Percentiles rank a stretch among this genome's conserved stretches.
Conservation (phyloP, 1,284 basidiomycete species). For the Termitomyces sp. region DNA sequence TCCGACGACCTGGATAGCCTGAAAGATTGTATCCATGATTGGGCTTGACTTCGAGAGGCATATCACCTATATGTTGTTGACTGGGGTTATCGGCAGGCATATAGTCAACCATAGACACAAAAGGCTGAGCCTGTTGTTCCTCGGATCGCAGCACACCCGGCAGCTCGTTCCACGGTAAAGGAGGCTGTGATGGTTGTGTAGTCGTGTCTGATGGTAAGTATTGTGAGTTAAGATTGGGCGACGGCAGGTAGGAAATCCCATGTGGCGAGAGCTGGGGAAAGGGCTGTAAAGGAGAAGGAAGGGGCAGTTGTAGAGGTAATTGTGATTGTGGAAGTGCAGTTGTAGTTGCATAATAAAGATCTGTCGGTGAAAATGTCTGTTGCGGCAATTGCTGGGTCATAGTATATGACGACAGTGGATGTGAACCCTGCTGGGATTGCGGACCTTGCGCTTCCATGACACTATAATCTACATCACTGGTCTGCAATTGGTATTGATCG, state of each 20-base stretch:
- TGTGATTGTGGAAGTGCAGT: conserved; percentile 3
- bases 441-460: not conserved
- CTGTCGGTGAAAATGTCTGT: not conserved
- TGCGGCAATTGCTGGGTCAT: not conserved
- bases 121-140: not conserved
- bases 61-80: not conserved
- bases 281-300: not conserved
- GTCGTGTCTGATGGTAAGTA: not conserved
- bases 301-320: not conserved
- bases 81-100: not conserved
- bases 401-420: not conserved
- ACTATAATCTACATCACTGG: not conserved
- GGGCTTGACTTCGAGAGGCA: conserved; percentile 1
- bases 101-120: not conserved
- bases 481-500: not conserved
- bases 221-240: not conserved
- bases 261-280: not conserved
- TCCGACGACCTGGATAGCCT: not conserved
- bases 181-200: not conserved
- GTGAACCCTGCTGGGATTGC: not conserved
- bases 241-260: not conserved
- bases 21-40: not conserved
- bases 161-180: not conserved
- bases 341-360: not conserved
- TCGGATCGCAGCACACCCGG: not conserved